These are phyloP conservation scores for Mrakia gelida DNA, from an alignment of 768 basidiomycete genomes.

Conservation along the genomic window DNA sequence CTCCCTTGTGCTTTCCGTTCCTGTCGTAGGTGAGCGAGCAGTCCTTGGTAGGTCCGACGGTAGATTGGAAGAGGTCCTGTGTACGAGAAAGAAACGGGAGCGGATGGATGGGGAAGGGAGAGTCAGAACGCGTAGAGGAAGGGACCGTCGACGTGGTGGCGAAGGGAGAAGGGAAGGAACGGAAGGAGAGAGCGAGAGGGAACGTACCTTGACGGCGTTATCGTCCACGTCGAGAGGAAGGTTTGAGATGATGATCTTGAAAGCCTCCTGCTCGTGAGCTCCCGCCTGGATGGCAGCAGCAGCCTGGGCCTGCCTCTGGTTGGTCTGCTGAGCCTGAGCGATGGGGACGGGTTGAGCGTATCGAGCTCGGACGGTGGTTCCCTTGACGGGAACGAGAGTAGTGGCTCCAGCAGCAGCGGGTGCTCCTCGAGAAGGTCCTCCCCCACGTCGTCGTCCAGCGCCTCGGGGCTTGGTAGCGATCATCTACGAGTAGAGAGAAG, in stretches of 20 bases:
- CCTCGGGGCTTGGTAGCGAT: constrained; percentile 38
- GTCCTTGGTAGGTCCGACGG: constrained; percentile 79
- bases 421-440: constrained; percentile 24
- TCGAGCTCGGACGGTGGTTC: constrained; percentile 39
- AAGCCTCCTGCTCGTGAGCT: constrained; percentile 48
- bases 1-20: constrained; percentile 81
- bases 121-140: not conserved
- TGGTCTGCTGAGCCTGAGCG: not conserved
- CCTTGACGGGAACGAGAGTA: constrained; percentile 33
- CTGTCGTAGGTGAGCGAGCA: constrained; percentile 82
- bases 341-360: constrained; percentile 43
- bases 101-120: not conserved
- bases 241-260: constrained; percentile 95
- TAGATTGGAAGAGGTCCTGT: constrained; percentile 87
- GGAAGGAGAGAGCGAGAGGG: not conserved
- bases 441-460: constrained; percentile 35
- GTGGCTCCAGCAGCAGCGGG: constrained; percentile 47
- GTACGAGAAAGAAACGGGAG: not conserved
- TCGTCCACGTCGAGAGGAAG: constrained; percentile 91
- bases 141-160: not conserved
- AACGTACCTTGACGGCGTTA: constrained; percentile 78
- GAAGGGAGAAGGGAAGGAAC: not conserved
- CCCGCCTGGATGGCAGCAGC: constrained; percentile 46
- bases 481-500: constrained; percentile 36
- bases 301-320: constrained; percentile 36